phyloP scores from a whole-genome alignment of 2,329 filamentous ascomycete genomes.

The Arachnopeziza araneosa region DNA sequence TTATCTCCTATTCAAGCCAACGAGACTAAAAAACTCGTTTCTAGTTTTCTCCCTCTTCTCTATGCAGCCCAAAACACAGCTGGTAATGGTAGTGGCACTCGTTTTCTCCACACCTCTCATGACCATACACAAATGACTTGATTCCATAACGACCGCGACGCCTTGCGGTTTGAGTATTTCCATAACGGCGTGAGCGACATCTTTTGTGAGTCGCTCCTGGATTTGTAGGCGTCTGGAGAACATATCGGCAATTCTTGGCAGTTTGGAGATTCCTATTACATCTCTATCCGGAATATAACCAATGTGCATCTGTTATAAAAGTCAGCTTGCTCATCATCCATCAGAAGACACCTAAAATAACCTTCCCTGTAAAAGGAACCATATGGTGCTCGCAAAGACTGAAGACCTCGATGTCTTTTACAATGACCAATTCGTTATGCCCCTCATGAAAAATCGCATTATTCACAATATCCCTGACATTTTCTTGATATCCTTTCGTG shows the following conservation, averaged over 20 bases:
- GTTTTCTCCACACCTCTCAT: constrained; percentile 98
- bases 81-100: constrained; percentile 80
- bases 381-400: constrained; percentile 93
- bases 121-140: constrained; percentile 94
- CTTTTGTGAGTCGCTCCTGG: constrained; percentile 92
- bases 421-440: constrained; percentile 94
- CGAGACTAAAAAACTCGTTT: constrained; percentile 88
- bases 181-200: constrained; percentile 89
- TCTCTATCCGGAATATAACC: constrained; percentile 91
- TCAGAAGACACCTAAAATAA: constrained; percentile 34
- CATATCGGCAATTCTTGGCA: constrained; percentile 95
- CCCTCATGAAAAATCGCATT: constrained; percentile 92
- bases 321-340: background rate
- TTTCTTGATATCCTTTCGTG: constrained; percentile 95
- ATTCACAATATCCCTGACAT: constrained; percentile 86
- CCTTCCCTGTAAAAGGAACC: constrained; percentile 93
- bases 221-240: constrained; percentile 91
- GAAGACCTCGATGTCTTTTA: constrained; percentile 94
- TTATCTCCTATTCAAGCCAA: constrained; percentile 53
- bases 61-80: constrained; percentile 96
- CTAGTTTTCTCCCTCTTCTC: constrained; percentile 87
- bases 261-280: constrained; percentile 91
- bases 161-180: constrained; percentile 91
- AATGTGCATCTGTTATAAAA: constrained; percentile 76
- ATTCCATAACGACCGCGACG: constrained; percentile 96